phyloP scores from a whole-genome alignment of 2,329 filamentous ascomycete species.

The Massarina eburnea region DNA sequence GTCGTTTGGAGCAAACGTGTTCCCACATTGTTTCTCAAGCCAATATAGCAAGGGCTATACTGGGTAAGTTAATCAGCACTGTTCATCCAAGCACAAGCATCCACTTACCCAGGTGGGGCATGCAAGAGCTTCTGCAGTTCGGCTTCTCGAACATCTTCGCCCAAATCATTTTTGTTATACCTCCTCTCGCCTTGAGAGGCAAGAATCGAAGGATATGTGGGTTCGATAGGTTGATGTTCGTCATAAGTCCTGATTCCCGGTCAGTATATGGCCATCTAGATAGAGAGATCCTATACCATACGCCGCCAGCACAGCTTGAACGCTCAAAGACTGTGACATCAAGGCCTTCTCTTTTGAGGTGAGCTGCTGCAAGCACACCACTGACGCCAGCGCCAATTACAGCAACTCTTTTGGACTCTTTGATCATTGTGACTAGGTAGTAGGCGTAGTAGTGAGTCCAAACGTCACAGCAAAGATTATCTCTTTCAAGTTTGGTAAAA shows the following conservation, averaged over 20 bases:
- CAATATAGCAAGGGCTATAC: conserved; percentile 54
- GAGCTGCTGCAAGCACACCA: conserved; percentile 39
- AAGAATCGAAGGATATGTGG: conserved; percentile 46
- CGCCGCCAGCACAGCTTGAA: conserved; percentile 54
- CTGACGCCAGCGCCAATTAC: conserved; percentile 43
- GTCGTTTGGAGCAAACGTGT: conserved; percentile 54
- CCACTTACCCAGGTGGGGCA: conserved; percentile 54
- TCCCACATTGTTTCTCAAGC: conserved; percentile 57
- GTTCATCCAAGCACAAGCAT: background rate
- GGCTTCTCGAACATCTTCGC: conserved; percentile 8
- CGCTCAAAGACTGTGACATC: conserved; percentile 60
- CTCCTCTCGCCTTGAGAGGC: conserved; percentile 21
- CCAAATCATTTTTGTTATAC: conserved; percentile 11
- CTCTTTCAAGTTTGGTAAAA: too few relatives aligned
- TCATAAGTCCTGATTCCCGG: conserved; percentile 49
- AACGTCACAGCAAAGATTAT: too few relatives aligned
- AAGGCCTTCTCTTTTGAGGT: conserved; percentile 36
- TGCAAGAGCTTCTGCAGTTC: conserved; percentile 35
- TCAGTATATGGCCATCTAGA: background rate
- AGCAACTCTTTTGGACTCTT: conserved; percentile 26
- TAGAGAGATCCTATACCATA: conserved; percentile 51
- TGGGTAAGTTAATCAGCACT: conserved; percentile 8
- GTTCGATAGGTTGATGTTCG: conserved; percentile 51
- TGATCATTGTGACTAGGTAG: background rate
- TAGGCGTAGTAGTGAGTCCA: too few relatives aligned